Percentiles rank a stretch among this genome's conserved stretches.
Conservation (phyloP, 2,329 filamentous ascomycete genomes). For the Myriosclerotinia scirpicola region DNA sequence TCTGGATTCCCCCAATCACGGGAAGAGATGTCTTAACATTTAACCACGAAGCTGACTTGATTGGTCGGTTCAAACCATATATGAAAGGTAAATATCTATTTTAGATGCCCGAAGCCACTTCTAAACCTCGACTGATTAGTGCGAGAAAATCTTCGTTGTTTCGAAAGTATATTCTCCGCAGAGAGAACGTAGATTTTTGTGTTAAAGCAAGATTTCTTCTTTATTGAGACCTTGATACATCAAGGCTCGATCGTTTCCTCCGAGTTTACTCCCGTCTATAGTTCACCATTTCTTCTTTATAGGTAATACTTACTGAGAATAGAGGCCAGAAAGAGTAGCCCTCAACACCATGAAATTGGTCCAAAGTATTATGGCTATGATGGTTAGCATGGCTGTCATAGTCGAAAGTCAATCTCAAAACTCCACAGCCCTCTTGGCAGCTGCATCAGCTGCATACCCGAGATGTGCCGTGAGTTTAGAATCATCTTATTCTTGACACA, state of each 20-base stretch:
- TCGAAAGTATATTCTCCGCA: neutral
- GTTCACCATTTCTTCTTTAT: neutral
- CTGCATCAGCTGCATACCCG: neutral
- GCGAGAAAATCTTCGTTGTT: neutral
- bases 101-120: neutral
- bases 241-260: neutral
- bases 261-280: neutral
- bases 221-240: neutral
- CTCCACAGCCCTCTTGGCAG: neutral
- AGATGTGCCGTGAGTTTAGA: neutral
- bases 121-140: neutral
- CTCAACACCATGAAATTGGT: neutral
- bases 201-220: neutral
- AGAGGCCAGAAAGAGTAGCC: neutral
- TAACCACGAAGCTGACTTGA: neutral
- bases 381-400: neutral
- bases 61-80: neutral
- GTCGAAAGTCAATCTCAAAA: neutral
- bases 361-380: neutral
- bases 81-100: neutral
- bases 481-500: neutral
- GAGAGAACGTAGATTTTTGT: neutral
- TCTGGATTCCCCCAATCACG: neutral
- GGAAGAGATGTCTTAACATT: neutral
- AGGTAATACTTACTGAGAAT: neutral